Evolutionary conservation across 371 early-diverging fungal genomes (phyloP).

Genomic region (Mucor lusitanicus): DNA sequence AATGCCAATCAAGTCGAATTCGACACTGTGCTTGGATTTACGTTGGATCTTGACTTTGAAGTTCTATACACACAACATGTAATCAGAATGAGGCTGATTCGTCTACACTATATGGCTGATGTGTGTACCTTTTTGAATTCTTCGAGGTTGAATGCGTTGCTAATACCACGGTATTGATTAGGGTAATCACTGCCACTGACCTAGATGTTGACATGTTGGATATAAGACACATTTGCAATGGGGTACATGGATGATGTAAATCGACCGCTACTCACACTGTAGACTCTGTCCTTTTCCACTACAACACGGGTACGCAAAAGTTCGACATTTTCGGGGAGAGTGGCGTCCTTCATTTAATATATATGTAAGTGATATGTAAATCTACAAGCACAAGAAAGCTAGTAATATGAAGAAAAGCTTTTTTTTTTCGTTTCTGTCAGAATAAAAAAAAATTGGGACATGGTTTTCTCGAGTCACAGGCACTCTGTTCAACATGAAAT

Average conservation of each 20-base stretch:
- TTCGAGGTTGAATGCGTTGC: constrained; percentile 59
- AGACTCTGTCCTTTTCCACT: constrained; percentile 62
- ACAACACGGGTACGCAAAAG: constrained; percentile 53
- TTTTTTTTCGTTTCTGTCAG: constrained; percentile 6
- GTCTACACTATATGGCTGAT: neutral
- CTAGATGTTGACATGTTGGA: constrained; percentile 28
- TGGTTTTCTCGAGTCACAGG: constrained; percentile 4
- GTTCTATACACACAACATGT: constrained; percentile 40
- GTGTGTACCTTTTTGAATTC: constrained; percentile 62
- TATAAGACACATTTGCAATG: neutral
- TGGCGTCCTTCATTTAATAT: constrained; percentile 12
- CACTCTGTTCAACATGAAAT: neutral
- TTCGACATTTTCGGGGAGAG: constrained; percentile 30
- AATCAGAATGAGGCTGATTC: neutral
- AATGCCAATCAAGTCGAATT: constrained; percentile 95
- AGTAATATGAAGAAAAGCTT: neutral
- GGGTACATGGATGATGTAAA: neutral
- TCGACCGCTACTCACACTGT: constrained; percentile 42
- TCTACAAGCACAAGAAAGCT: neutral
- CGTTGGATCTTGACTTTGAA: constrained; percentile 70
- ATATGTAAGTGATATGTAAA: neutral
- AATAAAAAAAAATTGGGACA: constrained; percentile 6
- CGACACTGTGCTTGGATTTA: constrained; percentile 73
- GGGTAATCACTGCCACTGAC: constrained; percentile 69
- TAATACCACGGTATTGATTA: constrained; percentile 62